phyloP scores from a whole-genome alignment of 148 eudicot species.

The Dysphania ambrosioides region DNA sequence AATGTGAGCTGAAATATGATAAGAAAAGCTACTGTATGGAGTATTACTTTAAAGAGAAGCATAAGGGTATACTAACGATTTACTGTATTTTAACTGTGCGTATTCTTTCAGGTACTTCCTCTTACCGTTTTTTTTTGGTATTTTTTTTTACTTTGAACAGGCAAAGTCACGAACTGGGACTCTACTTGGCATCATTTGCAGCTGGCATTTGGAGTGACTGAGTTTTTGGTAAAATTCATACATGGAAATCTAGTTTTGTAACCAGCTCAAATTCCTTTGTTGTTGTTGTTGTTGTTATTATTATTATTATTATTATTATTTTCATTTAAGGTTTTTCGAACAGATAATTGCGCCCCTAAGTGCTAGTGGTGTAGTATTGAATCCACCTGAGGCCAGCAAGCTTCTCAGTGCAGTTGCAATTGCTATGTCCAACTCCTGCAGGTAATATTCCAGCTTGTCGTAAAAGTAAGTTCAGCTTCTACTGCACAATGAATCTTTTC shows the following conservation, averaged over 20 bases:
- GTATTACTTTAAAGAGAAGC: constrained; percentile 62
- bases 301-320: background rate
- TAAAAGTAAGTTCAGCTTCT: background rate
- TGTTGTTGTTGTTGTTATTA: too few relatives aligned
- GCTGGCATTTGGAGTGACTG: constrained; percentile 86
- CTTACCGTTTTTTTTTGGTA: background rate
- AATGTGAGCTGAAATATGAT: constrained; percentile 66
- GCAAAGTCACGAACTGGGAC: constrained; percentile 61
- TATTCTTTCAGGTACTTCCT: constrained; percentile 3
- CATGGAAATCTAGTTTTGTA: constrained; percentile 4
- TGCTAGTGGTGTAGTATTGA: constrained; percentile 89
- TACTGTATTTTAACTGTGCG: constrained; percentile 4
- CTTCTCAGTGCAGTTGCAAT: constrained; percentile 96
- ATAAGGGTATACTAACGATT: constrained; percentile 36
- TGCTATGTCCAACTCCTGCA: constrained; percentile 84
- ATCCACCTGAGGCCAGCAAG: constrained; percentile 97
- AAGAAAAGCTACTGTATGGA: constrained; percentile 76
- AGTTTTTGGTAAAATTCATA: constrained; percentile 58
- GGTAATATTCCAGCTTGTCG: constrained; percentile 40
- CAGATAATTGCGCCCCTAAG: constrained; percentile 94
- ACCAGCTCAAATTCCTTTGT: background rate
- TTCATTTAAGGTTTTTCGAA: constrained; percentile 11
- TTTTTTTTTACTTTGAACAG: constrained; percentile 29
- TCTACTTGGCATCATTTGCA: constrained; percentile 68
- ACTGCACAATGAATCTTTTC: background rate